A percentile compares a stretch with the other conserved stretches of the same genome.
phyloP scores from a whole-genome alignment of 768 basidiomycete species.

The Tricholoma furcatifolium region DNA sequence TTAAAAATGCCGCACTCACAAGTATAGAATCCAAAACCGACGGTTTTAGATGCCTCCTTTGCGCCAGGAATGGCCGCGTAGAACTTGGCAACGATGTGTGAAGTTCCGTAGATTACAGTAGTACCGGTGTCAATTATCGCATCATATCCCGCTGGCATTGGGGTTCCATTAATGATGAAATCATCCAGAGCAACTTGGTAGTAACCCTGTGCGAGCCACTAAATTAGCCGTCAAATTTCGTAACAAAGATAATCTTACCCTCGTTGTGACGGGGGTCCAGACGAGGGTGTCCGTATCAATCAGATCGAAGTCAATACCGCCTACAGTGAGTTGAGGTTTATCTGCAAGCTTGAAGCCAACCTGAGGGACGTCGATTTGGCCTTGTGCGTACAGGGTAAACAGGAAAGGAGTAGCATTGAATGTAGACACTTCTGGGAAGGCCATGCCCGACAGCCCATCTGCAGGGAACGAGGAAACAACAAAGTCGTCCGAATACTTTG shows the following conservation, averaged over 20 bases:
- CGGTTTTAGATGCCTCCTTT: not conserved
- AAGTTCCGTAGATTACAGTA: not conserved
- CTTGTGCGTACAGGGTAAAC: not conserved
- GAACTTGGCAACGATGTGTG: not conserved
- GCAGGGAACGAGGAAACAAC: slow-evolving; percentile 1
- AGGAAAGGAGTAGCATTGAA: not conserved
- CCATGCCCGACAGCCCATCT: slow-evolving; percentile 1
- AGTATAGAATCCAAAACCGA: not conserved
- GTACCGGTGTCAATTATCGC: not conserved
- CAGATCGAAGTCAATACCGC: not conserved
- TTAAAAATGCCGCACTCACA: not conserved
- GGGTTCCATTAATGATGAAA: not conserved
- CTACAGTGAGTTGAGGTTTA: not conserved
- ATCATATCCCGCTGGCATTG: not conserved
- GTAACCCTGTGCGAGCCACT: not conserved
- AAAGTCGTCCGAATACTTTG: not conserved
- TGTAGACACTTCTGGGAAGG: not conserved
- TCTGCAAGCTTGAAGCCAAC: slow-evolving; percentile 1
- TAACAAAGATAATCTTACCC: not conserved
- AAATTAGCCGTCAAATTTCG: not conserved
- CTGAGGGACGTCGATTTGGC: not conserved
- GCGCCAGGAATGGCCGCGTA: not conserved
- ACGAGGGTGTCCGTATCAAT: not conserved
- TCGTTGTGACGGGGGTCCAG: not conserved
- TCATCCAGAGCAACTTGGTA: not conserved